These are phyloP conservation scores for Juncus inflexus DNA, from an alignment of 176 grass and related monocot species.

Conservation along the genomic window DNA sequence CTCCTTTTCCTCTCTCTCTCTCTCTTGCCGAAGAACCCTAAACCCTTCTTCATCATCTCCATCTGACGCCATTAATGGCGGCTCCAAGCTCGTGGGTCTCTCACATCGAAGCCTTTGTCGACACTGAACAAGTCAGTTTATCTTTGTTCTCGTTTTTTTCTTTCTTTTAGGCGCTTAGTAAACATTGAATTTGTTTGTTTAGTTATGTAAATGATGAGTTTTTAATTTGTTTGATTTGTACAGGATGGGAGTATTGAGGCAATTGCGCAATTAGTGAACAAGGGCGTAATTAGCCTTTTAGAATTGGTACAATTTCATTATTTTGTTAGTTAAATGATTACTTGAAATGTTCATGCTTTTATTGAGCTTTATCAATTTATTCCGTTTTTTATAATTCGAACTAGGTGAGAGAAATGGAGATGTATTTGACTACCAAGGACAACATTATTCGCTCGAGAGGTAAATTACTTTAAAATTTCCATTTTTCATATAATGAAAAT, in stretches of 20 bases:
- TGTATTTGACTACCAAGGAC: conserved; percentile 82
- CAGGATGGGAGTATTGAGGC: conserved; percentile 53
- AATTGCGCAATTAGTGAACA: conserved; percentile 60
- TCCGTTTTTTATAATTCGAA: conserved; percentile 27
- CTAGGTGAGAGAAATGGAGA: conserved; percentile 84
- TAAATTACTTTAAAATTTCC: conserved; percentile 17
- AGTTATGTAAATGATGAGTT: background rate
- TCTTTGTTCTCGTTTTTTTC: conserved; percentile 8
- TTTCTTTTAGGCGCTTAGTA: background rate
- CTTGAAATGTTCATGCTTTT: conserved; percentile 12
- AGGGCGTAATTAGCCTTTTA: conserved; percentile 54
- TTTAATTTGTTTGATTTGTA: conserved; percentile 26
- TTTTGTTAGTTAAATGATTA: conserved; percentile 1
- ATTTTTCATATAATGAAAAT: background rate
- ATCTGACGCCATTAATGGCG: conserved; percentile 34
- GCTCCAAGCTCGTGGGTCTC: conserved; percentile 48
- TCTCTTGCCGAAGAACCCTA: conserved; percentile 17
- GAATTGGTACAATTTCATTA: conserved; percentile 48
- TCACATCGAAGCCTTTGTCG: conserved; percentile 60
- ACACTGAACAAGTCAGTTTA: conserved; percentile 44
- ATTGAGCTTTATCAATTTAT: background rate
- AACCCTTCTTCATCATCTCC: conserved; percentile 21
- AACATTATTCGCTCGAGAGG: conserved; percentile 77
- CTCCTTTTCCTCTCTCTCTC: background rate
- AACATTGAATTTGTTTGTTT: too few species aligned